A percentile compares a stretch with the other conserved stretches of the same genome.
phyloP scores from a whole-genome alignment of 495 filamentous ascomycete species.

The Daldinia decipiens region DNA sequence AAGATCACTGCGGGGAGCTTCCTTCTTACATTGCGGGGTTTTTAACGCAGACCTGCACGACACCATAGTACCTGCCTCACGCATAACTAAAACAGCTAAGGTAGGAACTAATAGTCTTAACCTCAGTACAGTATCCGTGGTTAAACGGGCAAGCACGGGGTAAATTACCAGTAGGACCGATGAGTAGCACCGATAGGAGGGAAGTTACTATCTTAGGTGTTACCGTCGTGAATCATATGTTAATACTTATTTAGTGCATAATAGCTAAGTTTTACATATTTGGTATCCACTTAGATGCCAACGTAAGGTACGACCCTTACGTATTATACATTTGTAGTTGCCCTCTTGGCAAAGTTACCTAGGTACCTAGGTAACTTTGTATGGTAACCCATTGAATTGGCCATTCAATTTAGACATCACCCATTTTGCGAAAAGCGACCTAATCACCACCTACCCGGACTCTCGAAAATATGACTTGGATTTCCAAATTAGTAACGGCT shows the following conservation, averaged over 20 bases:
- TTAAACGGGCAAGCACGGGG: constrained; percentile 26
- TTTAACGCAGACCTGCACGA: constrained; percentile 20
- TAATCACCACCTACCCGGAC: constrained; percentile 6
- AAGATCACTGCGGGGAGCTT: constrained; percentile 41
- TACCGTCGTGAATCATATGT: neutral
- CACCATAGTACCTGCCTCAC: constrained; percentile 21
- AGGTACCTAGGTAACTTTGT: neutral
- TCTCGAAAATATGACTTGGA: constrained; percentile 67
- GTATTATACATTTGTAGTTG: neutral
- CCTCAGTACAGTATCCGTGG: constrained; percentile 10
- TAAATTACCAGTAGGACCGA: constrained; percentile 37
- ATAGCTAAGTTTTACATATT: constrained; percentile 15
- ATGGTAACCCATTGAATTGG: constrained; percentile 5
- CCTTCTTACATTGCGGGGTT: constrained; percentile 42
- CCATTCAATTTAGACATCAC: constrained; percentile 17
- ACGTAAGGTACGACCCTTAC: constrained; percentile 5
- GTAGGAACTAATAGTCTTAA: constrained; percentile 3
- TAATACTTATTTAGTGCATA: constrained; percentile 30
- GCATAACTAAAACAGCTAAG: constrained; percentile 15
- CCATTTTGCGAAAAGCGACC: neutral
- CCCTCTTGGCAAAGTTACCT: constrained; percentile 7
- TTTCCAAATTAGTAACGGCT: constrained; percentile 70
- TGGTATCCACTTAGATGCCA: constrained; percentile 8
- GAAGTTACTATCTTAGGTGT: constrained; percentile 9
- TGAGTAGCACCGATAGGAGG: constrained; percentile 6